phyloP scores from a whole-genome alignment of 2,329 filamentous ascomycete genomes.

The Neophaeococcomyces aloes region DNA sequence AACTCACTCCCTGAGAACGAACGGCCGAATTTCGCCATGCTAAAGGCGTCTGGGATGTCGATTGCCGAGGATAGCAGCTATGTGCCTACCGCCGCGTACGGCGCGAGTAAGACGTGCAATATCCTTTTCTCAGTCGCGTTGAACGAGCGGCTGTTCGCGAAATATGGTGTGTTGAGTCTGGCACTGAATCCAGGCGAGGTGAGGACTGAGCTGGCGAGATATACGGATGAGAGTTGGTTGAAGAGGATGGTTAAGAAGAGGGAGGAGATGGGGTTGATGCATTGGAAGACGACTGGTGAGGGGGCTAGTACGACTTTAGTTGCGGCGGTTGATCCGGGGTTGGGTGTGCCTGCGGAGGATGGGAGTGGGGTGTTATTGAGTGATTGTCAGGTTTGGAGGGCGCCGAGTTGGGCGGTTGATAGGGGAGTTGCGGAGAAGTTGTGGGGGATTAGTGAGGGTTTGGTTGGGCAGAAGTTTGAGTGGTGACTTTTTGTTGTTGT shows the following conservation, averaged over 20 bases:
- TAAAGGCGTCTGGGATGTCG: background rate
- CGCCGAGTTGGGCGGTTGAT: conserved; percentile 23
- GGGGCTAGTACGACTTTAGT: conserved; percentile 35
- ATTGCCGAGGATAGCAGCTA: conserved; percentile 18
- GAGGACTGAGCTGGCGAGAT: conserved; percentile 8
- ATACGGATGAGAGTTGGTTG: conserved; percentile 13
- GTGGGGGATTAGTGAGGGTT: conserved; percentile 26
- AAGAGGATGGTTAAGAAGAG: conserved; percentile 25
- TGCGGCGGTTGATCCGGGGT: conserved; percentile 35
- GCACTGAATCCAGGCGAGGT: conserved; percentile 32
- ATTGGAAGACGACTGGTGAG: conserved; percentile 17
- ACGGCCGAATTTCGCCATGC: conserved; percentile 18
- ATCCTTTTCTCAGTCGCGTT: conserved; percentile 34
- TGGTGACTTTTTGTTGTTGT: conserved; percentile 8
- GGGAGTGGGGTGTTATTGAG: conserved; percentile 25
- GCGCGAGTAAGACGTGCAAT: conserved; percentile 40
- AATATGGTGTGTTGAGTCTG: conserved; percentile 28
- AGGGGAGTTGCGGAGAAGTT: conserved; percentile 23
- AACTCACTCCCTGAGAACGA: too few species aligned
- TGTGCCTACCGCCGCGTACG: conserved; percentile 33
- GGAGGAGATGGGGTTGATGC: conserved; percentile 17
- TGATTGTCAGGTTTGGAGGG: conserved; percentile 27
- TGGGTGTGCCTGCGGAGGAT: conserved; percentile 19
- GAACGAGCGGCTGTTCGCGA: conserved; percentile 21
- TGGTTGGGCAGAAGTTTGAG: conserved; percentile 24